These are phyloP conservation scores for Malassezia caprae DNA, from an alignment of 1,284 basidiomycete species.

Conservation along the genomic window DNA sequence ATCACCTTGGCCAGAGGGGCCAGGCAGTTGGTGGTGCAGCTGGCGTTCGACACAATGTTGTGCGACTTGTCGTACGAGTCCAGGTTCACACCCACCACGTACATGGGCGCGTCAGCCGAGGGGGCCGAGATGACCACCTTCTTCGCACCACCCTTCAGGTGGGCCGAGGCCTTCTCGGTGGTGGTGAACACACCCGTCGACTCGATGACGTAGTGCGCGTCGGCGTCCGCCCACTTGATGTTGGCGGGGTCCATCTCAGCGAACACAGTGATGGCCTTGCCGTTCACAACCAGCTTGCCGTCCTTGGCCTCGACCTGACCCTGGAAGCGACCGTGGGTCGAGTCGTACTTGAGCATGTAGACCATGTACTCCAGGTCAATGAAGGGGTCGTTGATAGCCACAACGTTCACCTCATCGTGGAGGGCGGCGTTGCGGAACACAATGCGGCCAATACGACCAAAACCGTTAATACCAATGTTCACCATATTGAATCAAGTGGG, in stretches of 20 bases:
- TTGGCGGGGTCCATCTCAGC: conserved; percentile 72
- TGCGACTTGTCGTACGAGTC: conserved; percentile 84
- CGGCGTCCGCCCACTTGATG: conserved; percentile 72
- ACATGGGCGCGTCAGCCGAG: conserved; percentile 95
- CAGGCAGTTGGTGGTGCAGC: conserved; percentile 94
- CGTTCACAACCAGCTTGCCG: conserved; percentile 80
- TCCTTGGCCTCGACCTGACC: conserved; percentile 73
- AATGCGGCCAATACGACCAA: conserved; percentile 54
- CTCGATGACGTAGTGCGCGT: conserved; percentile 91
- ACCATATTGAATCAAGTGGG: conserved; percentile 4
- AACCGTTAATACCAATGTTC: conserved; percentile 24
- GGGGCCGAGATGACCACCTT: conserved; percentile 99
- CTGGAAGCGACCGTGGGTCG: conserved; percentile 91
- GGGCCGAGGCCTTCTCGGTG: conserved; percentile 69
- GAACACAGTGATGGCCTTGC: conserved; percentile 68
- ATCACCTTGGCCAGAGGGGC: conserved; percentile 97
- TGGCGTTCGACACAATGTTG: conserved; percentile 90
- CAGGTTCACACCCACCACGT: conserved; percentile 76
- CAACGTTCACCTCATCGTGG: conserved; percentile 32
- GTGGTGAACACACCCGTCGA: conserved; percentile 99
- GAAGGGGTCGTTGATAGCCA: conserved; percentile 61
- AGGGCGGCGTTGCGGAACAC: conserved; percentile 69
- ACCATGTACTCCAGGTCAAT: conserved; percentile 64
- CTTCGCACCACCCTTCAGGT: conserved; percentile 99
- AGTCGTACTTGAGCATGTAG: conserved; percentile 99